Percentiles rank a stretch among this genome's conserved stretches.
These are phyloP conservation scores for Pseudisothecium myosuroides DNA, from an alignment of 225 moss, liverwort and hornwort genomes.

Conservation along the genomic window DNA sequence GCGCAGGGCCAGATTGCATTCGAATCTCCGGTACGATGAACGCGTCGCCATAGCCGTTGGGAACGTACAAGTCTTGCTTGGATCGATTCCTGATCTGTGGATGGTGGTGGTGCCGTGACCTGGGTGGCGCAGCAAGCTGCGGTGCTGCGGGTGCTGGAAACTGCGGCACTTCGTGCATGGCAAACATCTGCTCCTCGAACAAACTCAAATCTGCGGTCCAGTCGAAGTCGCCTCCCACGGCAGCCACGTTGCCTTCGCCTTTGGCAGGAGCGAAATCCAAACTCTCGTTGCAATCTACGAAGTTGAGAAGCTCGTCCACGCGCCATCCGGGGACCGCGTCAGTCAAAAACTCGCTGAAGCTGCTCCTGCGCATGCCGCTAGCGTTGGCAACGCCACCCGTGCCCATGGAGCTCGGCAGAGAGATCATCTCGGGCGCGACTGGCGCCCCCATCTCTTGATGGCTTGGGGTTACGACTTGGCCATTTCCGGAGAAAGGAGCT, in stretches of 20 bases:
- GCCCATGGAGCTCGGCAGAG: neutral
- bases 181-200: constrained; percentile 74
- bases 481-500: neutral
- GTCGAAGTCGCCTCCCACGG: constrained; percentile 46
- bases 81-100: constrained; percentile 29
- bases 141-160: constrained; percentile 8
- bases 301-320: constrained; percentile 66
- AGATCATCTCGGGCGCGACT: neutral
- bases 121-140: neutral
- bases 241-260: constrained; percentile 27
- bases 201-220: constrained; percentile 79
- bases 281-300: constrained; percentile 55
- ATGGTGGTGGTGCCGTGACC: neutral
- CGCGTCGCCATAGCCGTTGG: constrained; percentile 38
- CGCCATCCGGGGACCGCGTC: constrained; percentile 68
- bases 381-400: neutral
- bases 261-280: constrained; percentile 59
- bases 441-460: neutral
- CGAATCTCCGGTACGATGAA: constrained; percentile 71
- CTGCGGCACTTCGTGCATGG: constrained; percentile 74
- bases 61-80: constrained; percentile 29
- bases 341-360: constrained; percentile 64
- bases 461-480: neutral
- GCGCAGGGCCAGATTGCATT: neutral
- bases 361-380: constrained; percentile 26